A percentile compares a stretch with the other conserved stretches of the same genome.
Conservation (phyloP, 805 yeast genomes). For the Zygoascus biomembranicola region DNA sequence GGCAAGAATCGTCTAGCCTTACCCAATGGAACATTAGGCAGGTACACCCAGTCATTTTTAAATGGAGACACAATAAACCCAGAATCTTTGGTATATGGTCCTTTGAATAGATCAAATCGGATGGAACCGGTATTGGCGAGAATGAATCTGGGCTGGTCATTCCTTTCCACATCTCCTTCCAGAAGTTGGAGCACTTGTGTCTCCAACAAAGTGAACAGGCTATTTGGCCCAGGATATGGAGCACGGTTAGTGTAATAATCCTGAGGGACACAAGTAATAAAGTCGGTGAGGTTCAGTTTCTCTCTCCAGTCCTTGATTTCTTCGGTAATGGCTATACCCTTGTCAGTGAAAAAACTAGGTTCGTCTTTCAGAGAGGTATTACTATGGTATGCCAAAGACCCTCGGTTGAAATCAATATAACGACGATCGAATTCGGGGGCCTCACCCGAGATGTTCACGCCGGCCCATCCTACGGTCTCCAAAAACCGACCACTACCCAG, state of each 20-base stretch:
- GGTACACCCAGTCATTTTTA: conserved; percentile 65
- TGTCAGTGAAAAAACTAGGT: conserved; percentile 40
- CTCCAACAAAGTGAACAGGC: conserved; percentile 53
- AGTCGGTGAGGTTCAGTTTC: conserved; percentile 44
- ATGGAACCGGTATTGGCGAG: conserved; percentile 82
- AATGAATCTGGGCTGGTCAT: conserved; percentile 39
- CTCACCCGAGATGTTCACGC: conserved; percentile 35
- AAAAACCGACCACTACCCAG: conserved; percentile 91
- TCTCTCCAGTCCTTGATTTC: conserved; percentile 37
- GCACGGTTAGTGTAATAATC: conserved; percentile 62
- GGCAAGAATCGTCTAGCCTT: conserved; percentile 48
- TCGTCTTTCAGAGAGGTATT: conserved; percentile 6
- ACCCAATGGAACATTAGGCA: conserved; percentile 48
- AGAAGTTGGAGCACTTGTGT: conserved; percentile 42
- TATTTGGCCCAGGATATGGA: conserved; percentile 49
- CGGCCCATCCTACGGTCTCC: conserved; percentile 87
- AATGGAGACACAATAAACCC: conserved; percentile 83
- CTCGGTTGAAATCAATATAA: conserved; percentile 74
- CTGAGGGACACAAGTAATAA: conserved; percentile 57
- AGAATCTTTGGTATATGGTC: conserved; percentile 72
- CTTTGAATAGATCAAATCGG: conserved; percentile 77
- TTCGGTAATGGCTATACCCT: conserved; percentile 44
- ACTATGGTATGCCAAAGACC: conserved; percentile 63
- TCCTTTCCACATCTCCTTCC: conserved; percentile 20
- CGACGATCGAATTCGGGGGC: conserved; percentile 42